phyloP scores from a whole-genome alignment of 139 green algal genomes.

The Volvox reticuliferus region DNA sequence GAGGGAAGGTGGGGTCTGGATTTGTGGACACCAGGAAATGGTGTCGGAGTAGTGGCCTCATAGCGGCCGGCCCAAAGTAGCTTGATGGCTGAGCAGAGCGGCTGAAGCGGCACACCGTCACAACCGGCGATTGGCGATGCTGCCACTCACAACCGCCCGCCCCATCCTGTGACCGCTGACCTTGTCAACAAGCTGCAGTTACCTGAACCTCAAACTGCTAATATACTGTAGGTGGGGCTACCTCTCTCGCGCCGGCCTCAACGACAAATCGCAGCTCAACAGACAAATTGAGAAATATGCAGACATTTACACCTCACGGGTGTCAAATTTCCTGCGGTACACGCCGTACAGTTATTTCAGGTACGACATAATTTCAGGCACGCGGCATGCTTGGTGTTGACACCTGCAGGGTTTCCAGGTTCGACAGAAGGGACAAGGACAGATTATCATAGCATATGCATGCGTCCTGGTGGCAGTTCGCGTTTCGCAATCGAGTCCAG shows the following conservation, averaged over 20 bases:
- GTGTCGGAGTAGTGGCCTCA: no score
- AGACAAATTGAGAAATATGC: slow-evolving; percentile 97
- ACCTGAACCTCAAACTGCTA: no score
- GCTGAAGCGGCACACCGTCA: no score
- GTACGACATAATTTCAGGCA: not conserved
- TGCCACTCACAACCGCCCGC: no score
- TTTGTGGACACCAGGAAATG: no score
- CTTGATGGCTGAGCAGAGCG: no score
- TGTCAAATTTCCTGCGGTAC: slow-evolving; percentile 97
- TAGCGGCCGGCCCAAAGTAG: no score
- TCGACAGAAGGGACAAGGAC: not conserved
- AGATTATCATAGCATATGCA: no score
- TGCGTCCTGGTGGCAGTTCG: not conserved
- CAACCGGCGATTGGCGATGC: no score
- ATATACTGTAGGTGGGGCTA: slow-evolving; percentile 89
- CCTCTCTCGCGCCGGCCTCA: slow-evolving; percentile 91
- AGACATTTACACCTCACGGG: slow-evolving; percentile 92
- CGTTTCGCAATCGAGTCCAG: not conserved
- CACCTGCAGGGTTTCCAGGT: no score
- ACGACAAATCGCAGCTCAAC: slow-evolving; percentile 95
- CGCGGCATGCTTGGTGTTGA: not conserved
- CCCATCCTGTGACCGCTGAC: no score
- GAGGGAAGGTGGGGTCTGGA: not conserved
- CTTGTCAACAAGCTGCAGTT: no score
- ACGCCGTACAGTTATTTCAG: slow-evolving; percentile 91